These are phyloP conservation scores for Trifolium repens DNA, from an alignment of 306 rosid genomes.

Conservation along the genomic window DNA sequence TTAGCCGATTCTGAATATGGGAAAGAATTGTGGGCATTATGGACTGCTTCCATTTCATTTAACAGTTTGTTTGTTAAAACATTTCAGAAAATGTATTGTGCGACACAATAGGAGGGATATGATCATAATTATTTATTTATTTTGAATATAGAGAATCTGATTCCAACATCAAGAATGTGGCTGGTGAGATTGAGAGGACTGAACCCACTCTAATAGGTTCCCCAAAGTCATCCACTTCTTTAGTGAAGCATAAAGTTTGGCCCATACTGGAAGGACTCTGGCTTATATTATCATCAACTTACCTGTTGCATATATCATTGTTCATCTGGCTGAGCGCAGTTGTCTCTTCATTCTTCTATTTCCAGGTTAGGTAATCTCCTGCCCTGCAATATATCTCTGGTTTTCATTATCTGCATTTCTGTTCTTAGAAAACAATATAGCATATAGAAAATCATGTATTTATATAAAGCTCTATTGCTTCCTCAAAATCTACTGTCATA, in stretches of 20 bases:
- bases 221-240: constrained; percentile 55
- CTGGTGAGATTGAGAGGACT: constrained; percentile 49
- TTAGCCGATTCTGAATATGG: constrained; percentile 2
- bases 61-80: constrained; percentile 12
- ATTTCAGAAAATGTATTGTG: constrained; percentile 21
- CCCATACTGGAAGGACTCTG: constrained; percentile 80
- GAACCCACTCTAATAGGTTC: constrained; percentile 48
- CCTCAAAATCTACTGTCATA: not conserved
- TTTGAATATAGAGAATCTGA: constrained; percentile 63
- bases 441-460: not conserved
- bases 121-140: constrained; percentile 28
- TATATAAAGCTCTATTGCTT: constrained; percentile 21
- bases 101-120: constrained; percentile 8
- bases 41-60: constrained; percentile 19
- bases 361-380: constrained; percentile 65
- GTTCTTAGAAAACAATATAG: constrained; percentile 14
- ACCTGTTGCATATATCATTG: constrained; percentile 72
- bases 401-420: constrained; percentile 21
- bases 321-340: constrained; percentile 95
- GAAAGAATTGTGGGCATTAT: not conserved
- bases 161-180: constrained; percentile 49
- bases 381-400: constrained; percentile 22
- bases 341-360: constrained; percentile 93
- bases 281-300: constrained; percentile 87
- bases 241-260: constrained; percentile 67